These are phyloP conservation scores for Mycena venus DNA, from an alignment of 768 basidiomycete genomes.

Conservation along the genomic window DNA sequence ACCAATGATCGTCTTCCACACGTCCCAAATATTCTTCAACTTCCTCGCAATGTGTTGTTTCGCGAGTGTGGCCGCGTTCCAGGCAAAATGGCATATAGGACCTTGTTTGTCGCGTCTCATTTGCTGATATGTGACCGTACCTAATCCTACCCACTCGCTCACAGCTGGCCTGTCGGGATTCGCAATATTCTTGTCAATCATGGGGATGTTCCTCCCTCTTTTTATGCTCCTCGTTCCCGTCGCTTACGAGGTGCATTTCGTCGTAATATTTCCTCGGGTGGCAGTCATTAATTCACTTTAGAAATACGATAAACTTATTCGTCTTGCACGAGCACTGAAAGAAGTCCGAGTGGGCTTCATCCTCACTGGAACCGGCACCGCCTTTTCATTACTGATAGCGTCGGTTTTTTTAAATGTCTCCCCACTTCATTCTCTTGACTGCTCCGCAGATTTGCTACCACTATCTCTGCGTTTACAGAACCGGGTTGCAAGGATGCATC, in stretches of 20 bases:
- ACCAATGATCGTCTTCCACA: conserved; percentile 81
- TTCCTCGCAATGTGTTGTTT: conserved; percentile 94
- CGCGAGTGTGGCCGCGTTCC: conserved; percentile 90
- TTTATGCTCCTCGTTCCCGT: conserved; percentile 86
- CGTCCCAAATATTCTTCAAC: conserved; percentile 90
- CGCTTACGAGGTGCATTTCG: conserved; percentile 63
- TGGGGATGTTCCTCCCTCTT: conserved; percentile 78
- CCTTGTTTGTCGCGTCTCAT: conserved; percentile 74
- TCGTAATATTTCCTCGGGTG: background rate
- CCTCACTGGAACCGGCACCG: conserved; percentile 77
- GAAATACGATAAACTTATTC: conserved; percentile 85
- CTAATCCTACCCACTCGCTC: background rate
- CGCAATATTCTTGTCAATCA: conserved; percentile 83
- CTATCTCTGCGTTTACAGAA: conserved; percentile 90
- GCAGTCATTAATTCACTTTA: background rate
- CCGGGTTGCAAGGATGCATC: conserved; percentile 89
- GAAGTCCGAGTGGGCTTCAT: conserved; percentile 90
- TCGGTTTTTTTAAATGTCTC: conserved; percentile 56
- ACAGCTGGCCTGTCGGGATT: conserved; percentile 90
- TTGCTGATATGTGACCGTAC: background rate
- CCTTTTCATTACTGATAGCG: conserved; percentile 82
- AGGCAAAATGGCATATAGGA: conserved; percentile 86
- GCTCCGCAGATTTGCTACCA: conserved; percentile 72
- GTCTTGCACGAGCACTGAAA: conserved; percentile 84
- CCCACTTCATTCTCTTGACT: conserved; percentile 9